These are phyloP conservation scores for Oryza nivara DNA, from an alignment of 176 grass and related monocot species.

Conservation along the genomic window DNA sequence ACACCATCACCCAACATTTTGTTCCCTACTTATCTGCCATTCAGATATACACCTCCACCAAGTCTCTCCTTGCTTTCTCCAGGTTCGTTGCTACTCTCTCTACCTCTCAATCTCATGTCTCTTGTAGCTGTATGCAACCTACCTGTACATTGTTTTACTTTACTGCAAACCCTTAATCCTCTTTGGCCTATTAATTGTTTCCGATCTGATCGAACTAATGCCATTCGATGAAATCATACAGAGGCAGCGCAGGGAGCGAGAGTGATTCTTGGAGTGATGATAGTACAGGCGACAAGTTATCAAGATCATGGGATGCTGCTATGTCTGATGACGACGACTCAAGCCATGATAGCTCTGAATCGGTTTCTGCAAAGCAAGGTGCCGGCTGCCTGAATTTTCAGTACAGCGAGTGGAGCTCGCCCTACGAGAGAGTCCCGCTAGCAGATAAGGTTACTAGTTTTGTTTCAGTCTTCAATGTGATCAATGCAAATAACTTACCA, in stretches of 20 bases:
- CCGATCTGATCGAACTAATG: too few relatives aligned
- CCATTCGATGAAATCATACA: not conserved
- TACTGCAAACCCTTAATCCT: not conserved
- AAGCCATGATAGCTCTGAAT: not conserved
- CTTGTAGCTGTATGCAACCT: too few relatives aligned
- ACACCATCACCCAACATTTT: conserved; percentile 56
- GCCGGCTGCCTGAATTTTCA: conserved; percentile 51
- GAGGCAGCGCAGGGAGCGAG: conserved; percentile 44
- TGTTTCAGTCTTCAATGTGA: not conserved
- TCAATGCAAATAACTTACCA: not conserved
- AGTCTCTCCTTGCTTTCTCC: conserved; percentile 16
- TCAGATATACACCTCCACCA: conserved; percentile 68
- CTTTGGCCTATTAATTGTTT: not conserved
- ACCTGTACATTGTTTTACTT: not conserved
- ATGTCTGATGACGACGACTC: conserved; percentile 68
- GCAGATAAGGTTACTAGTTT: not conserved
- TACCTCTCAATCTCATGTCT: too few relatives aligned
- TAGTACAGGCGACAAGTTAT: conserved; percentile 49
- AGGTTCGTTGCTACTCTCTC: conserved; percentile 40
- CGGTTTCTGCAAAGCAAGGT: not conserved
- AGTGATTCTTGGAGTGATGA: conserved; percentile 77
- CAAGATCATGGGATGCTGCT: conserved; percentile 60
- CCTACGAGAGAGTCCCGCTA: conserved; percentile 45
- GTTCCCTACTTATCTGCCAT: conserved; percentile 71
- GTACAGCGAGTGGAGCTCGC: conserved; percentile 62